Conservation (phyloP, 148 eudicot species). For the Dysphania ambrosioides region DNA sequence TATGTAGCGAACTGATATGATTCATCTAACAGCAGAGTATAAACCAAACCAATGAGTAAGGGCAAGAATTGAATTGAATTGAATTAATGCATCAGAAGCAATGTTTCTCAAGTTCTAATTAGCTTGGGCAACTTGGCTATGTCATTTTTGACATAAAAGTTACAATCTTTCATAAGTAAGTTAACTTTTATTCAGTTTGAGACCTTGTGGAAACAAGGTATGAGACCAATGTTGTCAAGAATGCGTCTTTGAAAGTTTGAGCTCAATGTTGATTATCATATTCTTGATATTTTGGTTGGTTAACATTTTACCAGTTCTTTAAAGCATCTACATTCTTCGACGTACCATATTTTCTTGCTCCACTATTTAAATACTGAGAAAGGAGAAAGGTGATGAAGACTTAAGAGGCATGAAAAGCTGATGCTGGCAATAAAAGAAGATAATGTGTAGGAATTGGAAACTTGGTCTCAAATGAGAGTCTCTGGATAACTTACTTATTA, state of each 20-base stretch:
- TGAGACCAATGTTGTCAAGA: background rate
- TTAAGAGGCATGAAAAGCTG: background rate
- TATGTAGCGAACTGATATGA: background rate
- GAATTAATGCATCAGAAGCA: background rate
- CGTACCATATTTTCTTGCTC: background rate
- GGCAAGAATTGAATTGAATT: background rate
- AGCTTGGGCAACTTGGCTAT: background rate
- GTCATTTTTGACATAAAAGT: background rate
- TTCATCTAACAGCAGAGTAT: background rate
- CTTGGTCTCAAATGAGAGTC: background rate
- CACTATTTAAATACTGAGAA: background rate
- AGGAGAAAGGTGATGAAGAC: background rate
- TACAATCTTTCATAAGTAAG: background rate
- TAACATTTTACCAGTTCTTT: background rate
- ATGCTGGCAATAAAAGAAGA: background rate
- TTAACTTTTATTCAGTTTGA: background rate
- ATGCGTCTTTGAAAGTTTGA: slow-evolving; percentile 14
- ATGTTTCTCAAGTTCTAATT: background rate
- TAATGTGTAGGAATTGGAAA: background rate
- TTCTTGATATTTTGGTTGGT: background rate
- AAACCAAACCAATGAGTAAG: background rate
- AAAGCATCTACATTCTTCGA: no score
- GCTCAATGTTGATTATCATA: background rate
- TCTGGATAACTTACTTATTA: background rate
- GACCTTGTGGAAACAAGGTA: background rate